Conservation (phyloP, 805 yeast genomes). For the Maudiozyma bulderi region DNA sequence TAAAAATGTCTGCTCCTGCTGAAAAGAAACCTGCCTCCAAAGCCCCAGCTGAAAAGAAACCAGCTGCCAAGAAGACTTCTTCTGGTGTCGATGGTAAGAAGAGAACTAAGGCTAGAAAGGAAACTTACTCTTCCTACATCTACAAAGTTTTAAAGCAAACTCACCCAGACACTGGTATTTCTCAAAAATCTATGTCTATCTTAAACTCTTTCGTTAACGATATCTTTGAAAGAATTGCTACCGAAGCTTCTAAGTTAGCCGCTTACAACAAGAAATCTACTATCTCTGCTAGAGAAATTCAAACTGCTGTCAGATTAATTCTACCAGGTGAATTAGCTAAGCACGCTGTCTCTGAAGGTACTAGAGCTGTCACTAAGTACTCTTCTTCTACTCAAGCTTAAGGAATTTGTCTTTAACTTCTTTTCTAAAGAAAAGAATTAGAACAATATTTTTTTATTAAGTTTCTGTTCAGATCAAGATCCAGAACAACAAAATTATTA, state of each 20-base stretch:
- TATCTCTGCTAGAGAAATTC: conserved; percentile 95
- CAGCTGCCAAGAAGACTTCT: conserved; percentile 88
- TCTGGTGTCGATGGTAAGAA: conserved; percentile 74
- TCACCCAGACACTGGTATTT: conserved; percentile 98
- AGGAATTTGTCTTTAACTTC: background rate
- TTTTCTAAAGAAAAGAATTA: background rate
- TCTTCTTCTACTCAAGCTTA: conserved; percentile 50
- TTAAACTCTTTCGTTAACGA: conserved; percentile 98
- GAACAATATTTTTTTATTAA: background rate
- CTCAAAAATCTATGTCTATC: conserved; percentile 97
- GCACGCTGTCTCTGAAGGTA: conserved; percentile 98
- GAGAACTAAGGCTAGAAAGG: conserved; percentile 94
- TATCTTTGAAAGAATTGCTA: conserved; percentile 94
- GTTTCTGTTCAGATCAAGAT: background rate
- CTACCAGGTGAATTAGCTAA: conserved; percentile 98
- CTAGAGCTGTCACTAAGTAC: conserved; percentile 95
- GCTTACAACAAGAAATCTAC: conserved; percentile 98
- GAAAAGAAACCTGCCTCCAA: conserved; percentile 40
- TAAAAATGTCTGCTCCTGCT: conserved; percentile 53
- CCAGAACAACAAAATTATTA: background rate
- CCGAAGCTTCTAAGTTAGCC: conserved; percentile 96
- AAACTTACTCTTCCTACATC: conserved; percentile 94
- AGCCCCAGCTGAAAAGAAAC: conserved; percentile 28
- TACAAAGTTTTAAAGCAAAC: conserved; percentile 98
- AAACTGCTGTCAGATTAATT: conserved; percentile 95